Conservation (phyloP, 768 basidiomycete species). For the Termitomyces eurrhizus region DNA sequence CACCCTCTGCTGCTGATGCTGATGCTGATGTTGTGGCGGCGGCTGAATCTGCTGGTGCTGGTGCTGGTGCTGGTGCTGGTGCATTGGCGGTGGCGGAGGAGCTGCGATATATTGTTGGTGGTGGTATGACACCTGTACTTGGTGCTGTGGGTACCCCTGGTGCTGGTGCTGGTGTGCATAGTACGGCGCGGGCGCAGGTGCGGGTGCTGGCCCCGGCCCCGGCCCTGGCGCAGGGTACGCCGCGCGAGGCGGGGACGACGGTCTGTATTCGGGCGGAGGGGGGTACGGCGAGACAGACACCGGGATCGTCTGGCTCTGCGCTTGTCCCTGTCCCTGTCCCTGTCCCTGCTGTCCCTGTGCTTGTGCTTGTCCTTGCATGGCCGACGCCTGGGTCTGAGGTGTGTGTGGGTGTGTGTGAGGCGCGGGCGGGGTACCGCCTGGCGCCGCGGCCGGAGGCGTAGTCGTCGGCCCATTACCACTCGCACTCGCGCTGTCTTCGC, state of each 20-base stretch:
- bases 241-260: not conserved
- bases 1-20: slow-evolving; percentile 10
- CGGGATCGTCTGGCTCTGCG: not conserved
- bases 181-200: not conserved
- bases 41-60: slow-evolving; percentile 27
- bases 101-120: not conserved
- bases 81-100: not conserved
- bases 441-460: not conserved
- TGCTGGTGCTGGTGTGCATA: not conserved
- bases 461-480: not conserved
- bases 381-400: too few relatives aligned
- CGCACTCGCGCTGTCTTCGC: not conserved
- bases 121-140: not conserved
- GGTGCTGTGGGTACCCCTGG: not conserved
- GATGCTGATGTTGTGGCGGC: slow-evolving; percentile 14
- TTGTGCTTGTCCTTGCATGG: not conserved
- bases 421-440: not conserved
- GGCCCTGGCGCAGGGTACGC: not conserved
- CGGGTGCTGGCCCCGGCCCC: not conserved
- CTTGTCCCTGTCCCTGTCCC: not conserved
- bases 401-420: not conserved
- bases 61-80: slow-evolving; percentile 12
- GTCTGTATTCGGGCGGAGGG: not conserved
- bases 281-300: not conserved
- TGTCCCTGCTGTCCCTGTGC: not conserved